phyloP scores from a whole-genome alignment of 768 basidiomycete species.

The Amanita thiersii region DNA sequence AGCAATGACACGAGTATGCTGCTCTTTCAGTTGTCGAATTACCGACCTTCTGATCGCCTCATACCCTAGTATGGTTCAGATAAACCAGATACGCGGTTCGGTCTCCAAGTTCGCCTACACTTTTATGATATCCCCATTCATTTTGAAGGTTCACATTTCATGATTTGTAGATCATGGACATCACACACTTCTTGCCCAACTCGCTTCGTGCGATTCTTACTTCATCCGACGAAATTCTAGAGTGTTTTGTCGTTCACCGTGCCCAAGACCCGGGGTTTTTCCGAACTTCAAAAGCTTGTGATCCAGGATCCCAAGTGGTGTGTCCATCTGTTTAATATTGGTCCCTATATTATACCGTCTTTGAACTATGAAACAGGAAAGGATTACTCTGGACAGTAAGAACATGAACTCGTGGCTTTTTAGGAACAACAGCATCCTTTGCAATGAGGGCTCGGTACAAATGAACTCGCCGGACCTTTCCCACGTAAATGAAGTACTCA shows the following conservation, averaged over 20 bases:
- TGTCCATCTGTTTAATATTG: neutral
- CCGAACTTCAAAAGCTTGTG: constrained; percentile 29
- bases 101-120: constrained; percentile 63
- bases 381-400: constrained; percentile 28
- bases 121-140: neutral
- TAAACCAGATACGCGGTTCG: constrained; percentile 89
- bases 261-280: constrained; percentile 30
- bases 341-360: neutral
- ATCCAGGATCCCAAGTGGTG: constrained; percentile 12
- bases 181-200: constrained; percentile 28
- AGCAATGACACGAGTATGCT: constrained; percentile 79
- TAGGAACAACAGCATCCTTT: constrained; percentile 17
- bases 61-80: constrained; percentile 77
- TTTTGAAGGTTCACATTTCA: neutral
- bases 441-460: constrained; percentile 12
- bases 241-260: constrained; percentile 39
- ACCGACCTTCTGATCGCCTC: constrained; percentile 15
- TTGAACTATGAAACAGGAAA: constrained; percentile 2
- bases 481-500: constrained; percentile 31
- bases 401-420: constrained; percentile 42
- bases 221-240: constrained; percentile 26
- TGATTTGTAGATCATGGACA: constrained; percentile 33
- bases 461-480: constrained; percentile 17
- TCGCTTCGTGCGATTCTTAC: constrained; percentile 21
- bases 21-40: constrained; percentile 8